phyloP scores from a whole-genome alignment of 257 asterid species.

The Anisodus acutangulus region DNA sequence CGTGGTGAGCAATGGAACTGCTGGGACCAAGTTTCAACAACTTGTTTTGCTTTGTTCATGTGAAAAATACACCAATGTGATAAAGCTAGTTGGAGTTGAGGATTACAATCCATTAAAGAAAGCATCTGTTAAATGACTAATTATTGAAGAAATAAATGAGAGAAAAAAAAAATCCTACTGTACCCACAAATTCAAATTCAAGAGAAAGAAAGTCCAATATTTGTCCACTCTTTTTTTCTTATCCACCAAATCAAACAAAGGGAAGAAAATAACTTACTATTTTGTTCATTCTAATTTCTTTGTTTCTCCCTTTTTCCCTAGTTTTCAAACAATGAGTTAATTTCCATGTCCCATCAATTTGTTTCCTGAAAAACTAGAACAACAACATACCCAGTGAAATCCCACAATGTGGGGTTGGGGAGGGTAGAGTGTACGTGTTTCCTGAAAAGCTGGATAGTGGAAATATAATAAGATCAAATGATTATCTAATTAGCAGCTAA shows the following conservation, averaged over 20 bases:
- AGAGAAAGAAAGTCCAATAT: background rate
- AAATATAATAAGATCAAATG: constrained; percentile 24
- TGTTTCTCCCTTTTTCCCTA: background rate
- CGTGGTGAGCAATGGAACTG: constrained; percentile 89
- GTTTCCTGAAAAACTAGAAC: background rate
- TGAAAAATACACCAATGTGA: constrained; percentile 99
- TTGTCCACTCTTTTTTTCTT: constrained; percentile 8
- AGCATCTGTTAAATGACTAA: background rate
- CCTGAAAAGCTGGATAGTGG: constrained; percentile 27
- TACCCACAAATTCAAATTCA: constrained; percentile 14
- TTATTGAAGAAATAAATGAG: background rate
- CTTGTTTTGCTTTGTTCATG: constrained; percentile 96
- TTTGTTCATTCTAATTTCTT: constrained; percentile 9
- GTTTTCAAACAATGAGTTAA: background rate
- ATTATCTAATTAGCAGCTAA: constrained; percentile 26
- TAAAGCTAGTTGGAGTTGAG: constrained; percentile 80
- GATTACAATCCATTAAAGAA: constrained; percentile 33
- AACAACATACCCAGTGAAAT: too few relatives aligned
- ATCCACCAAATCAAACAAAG: constrained; percentile 9
- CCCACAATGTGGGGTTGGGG: too few relatives aligned
- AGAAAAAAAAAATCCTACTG: background rate
- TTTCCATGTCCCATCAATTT: background rate
- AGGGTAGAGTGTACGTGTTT: too few relatives aligned
- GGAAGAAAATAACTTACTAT: background rate
- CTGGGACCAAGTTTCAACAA: constrained; percentile 94